Evolutionary conservation across 108 stramenopile species (phyloP), one percentile per base, ranked within the genome.

Genomic region (Skeletonema grethae): DNA sequence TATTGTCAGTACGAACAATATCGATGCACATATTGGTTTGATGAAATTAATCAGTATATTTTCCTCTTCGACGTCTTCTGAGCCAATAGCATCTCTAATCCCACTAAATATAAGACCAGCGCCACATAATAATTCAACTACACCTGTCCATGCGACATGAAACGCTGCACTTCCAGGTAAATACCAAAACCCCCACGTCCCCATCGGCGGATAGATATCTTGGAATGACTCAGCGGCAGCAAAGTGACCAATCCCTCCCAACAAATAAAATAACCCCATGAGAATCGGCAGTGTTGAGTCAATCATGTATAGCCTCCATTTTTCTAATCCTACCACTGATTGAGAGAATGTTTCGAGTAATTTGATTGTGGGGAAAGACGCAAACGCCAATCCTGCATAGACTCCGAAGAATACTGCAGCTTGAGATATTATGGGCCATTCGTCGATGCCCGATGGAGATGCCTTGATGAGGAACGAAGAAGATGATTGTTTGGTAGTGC

Each of bases 171-270:
- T 79, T 10, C 87, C 82, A 13, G 93, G 93, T 25, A 94, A 53
- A 18, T 89, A 62, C 91, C 91, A 95, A 45, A 89, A 77, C 50
- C 93, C 93, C 93, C 93, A 95, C 3, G 91, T 84, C 2, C 93
- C 93, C 16, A 48, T 63, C 0, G 88, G 90, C 2, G 93, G 93
- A 61, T 88, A 86, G 59, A 95, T 91, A 46, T 75, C 73, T 38
- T 70, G 69, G 69, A 88, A 94, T 55, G 85, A 86, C 16, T 85
- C 73, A 11, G 82, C 70, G 20, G 71, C 41, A 12, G 81, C 68
- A 76, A 94, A 94, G 67, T 94, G 93, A 1, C 87, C 58, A 0
- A 85, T 75, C 12, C 93, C 93, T 9, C 89, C 89, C 1, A 84
- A 59, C n/a, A 79, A 16, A 68, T 85, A 94, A 9, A 89, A 43